Base-by-base conservation (phyloP, 768 basidiomycete genomes). In the Phanerodontia chrysosporium region DNA sequence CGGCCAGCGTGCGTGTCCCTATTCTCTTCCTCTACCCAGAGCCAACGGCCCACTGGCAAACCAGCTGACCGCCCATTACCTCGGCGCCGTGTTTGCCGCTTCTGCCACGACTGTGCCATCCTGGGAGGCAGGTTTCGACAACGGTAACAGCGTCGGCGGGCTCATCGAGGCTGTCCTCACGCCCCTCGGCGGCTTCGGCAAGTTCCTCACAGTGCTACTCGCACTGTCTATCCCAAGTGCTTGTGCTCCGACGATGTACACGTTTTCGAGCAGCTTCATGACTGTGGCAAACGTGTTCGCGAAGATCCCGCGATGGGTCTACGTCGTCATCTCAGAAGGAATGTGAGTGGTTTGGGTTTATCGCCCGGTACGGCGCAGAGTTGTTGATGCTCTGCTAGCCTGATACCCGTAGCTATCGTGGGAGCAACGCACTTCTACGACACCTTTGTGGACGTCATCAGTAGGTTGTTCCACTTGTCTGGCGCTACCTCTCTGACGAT, bases 201-300 rank as follows among this genome's bases (percentile, higher is more conserved):
- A 76, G 64, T 76, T 81, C 69, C 71, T 82, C 29, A 75, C 75
- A 0, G 77, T 80, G 36, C 61, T 86, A 24, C 71, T 84, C 46
- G 82, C 83, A 24, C 70, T 86, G 53, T 78, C 75, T 51, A 76
- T 83, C 35, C 78, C 80, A 10, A 80, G 79, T 59, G 83, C 83
- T 49, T 78, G 80, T 39, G 82, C 81, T 1, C 83, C 83, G 0
- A 82, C 82, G 39, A 82, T 85, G 74, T 86, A 86, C 66, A 78
- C 78, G 13, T 80, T 78, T 64, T 73, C 75, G 21, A 77, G 81
- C 21, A 78, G 77, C 45, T 67, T 78, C 55, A 77, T 78, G 77
- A 67, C 75, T 10, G 61, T 77, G 16, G 64, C 69, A 6, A 59
- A 59, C 9, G 69, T 67, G 63, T 72, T 76, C 48, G 61, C 67